Base-by-base conservation (phyloP, 768 basidiomycete genomes). In the Lentinula sp. region DNA sequence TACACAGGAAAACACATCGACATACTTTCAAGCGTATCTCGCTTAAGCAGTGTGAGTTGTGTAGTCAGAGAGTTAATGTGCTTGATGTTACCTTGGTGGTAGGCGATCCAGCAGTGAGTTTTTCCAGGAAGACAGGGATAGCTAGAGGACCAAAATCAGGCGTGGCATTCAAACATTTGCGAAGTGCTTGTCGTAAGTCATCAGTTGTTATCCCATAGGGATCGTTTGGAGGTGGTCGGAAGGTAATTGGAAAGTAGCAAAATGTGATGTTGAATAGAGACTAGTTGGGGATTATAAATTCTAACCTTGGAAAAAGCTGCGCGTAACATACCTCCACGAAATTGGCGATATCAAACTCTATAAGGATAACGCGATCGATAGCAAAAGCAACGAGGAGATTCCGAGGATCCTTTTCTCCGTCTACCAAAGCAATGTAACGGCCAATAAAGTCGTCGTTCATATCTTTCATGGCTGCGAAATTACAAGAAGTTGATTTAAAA, bases 181-280 rank as follows among this genome's bases (percentile, higher is more conserved):
- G 79, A 15, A 98, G 80, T 2, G 87, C 78, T 56, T 70, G 65
- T 67, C 89, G 89, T 21, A 99, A 81, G 69, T 98, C 91, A 35
- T 95, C 92, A 0, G 91, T 79, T 2, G 88, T 90, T 62, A 99
- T 95, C 3, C 90, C 89, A 70, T 96, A 95, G 16, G 93, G 94
- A 69, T 98, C 95, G 65, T 94, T 88, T 1, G 93, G 89, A 16
- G 95, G 93, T 8, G 96, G 94, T 61, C 90, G 83, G 76, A 97
- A 99, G 0, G 94, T 93, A 60, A 99, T 98, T 0, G 97, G 97
- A 75, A 98, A 99, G 72, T 99, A 99, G 71, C 97, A 98, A 72
- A 95, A 98, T 0, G 88, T 91, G 70, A 98, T 87, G 67, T 98
- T 93, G 75, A 96, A 98, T 52, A 98, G 77, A 56, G 88, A 84